A percentile compares a stretch with the other conserved stretches of the same genome.
Evolutionary conservation across 169 alveolate genomes (phyloP).

Genomic region (Eimeria mitis): DNA sequence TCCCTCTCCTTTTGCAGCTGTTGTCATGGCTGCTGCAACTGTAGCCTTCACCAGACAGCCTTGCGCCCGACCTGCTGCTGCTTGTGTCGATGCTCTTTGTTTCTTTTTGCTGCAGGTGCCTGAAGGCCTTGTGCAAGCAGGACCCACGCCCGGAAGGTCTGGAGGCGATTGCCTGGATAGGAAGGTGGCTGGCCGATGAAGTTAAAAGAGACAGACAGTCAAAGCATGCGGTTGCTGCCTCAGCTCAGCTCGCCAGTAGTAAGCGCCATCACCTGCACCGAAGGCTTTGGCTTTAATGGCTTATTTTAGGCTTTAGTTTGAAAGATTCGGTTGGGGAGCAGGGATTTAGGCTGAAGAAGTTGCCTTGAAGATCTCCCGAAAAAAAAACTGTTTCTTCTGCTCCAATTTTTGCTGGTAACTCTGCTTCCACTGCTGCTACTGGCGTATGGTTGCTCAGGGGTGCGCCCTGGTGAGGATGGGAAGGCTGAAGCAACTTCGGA

Average conservation of each 20-base stretch:
- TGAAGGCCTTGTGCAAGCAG: conserved; percentile 17
- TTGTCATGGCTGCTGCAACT: background rate
- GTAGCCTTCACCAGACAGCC: background rate
- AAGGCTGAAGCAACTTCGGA: background rate
- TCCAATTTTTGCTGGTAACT: background rate
- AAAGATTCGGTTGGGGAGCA: background rate
- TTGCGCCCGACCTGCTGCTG: background rate
- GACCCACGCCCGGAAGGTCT: conserved; percentile 39
- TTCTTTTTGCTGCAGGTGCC: conserved; percentile 16
- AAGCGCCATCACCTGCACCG: background rate
- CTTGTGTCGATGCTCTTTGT: background rate
- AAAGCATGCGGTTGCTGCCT: conserved; percentile 7
- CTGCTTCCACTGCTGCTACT: background rate
- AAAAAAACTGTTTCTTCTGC: background rate
- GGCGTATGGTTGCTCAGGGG: conserved; percentile 9
- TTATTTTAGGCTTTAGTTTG: background rate
- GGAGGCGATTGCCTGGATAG: conserved; percentile 46
- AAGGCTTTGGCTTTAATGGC: background rate
- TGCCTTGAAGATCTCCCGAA: background rate
- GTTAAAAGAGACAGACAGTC: conserved; percentile 15
- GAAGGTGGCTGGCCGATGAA: conserved; percentile 17
- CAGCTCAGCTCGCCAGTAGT: conserved; percentile 10
- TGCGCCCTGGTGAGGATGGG: conserved; percentile 58
- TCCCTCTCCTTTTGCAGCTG: background rate
- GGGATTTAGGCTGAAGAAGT: background rate